Evolutionary conservation across 345 rosid species (phyloP).

Genomic region (Cardiospermum halicacabum): DNA sequence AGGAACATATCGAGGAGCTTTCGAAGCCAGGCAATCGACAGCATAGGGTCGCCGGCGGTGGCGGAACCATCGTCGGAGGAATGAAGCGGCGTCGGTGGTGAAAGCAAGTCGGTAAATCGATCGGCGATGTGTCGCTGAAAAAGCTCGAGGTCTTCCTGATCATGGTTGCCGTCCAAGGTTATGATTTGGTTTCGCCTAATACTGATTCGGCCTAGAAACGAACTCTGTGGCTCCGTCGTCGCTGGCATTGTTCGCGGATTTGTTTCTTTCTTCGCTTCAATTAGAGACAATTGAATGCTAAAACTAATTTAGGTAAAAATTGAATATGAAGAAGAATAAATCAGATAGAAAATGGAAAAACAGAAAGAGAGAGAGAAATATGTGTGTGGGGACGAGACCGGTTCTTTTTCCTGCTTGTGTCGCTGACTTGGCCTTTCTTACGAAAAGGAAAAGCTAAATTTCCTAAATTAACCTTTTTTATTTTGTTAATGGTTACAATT

Average conservation of each 20-base stretch:
- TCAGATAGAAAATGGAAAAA: neutral
- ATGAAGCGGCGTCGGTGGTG: constrained; percentile 17
- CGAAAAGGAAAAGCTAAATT: too few species aligned
- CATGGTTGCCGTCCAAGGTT: constrained; percentile 74
- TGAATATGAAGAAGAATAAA: neutral
- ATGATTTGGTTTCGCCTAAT: constrained; percentile 78
- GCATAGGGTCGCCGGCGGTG: constrained; percentile 33
- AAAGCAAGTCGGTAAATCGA: constrained; percentile 59
- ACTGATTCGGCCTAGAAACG: constrained; percentile 87
- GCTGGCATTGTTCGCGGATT: constrained; percentile 38
- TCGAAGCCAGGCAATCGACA: constrained; percentile 79
- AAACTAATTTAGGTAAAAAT: neutral
- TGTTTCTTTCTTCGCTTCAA: neutral
- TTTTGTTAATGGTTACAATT: too few species aligned
- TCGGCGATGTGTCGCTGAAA: constrained; percentile 80
- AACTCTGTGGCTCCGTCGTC: constrained; percentile 61
- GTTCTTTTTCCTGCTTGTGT: constrained; percentile 18
- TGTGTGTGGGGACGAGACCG: constrained; percentile 29
- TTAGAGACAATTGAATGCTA: neutral
- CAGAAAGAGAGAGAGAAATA: neutral
- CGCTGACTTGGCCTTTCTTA: constrained; percentile 24
- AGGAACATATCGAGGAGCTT: constrained; percentile 82
- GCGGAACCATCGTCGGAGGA: constrained; percentile 22
- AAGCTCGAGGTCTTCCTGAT: constrained; percentile 77
- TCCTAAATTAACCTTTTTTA: constrained; percentile 4